These are phyloP conservation scores for Protea cynaroides DNA, from an alignment of 164 flowering plant species.

Conservation along the genomic window DNA sequence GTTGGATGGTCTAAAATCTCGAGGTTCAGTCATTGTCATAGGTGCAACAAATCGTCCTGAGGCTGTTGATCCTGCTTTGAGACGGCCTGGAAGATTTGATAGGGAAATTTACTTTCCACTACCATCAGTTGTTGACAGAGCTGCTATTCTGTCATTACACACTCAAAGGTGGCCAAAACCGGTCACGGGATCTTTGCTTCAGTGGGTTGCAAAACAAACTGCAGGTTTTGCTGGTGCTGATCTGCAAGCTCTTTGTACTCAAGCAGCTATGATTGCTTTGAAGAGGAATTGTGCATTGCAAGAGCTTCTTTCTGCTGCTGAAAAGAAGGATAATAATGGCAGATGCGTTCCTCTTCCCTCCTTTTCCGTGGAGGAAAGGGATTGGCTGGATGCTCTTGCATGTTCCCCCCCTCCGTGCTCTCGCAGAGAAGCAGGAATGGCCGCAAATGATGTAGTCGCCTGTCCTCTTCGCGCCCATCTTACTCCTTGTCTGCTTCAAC, in stretches of 20 bases:
- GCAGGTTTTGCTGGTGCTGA: constrained; percentile 99
- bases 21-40: constrained; percentile 95
- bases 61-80: constrained; percentile 90
- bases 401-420: constrained; percentile 93
- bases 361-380: constrained; percentile 81
- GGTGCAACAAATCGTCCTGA: constrained; percentile 99
- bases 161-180: constrained; percentile 93
- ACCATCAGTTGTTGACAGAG: constrained; percentile 84
- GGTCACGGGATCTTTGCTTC: constrained; percentile 58
- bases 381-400: constrained; percentile 91
- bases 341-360: constrained; percentile 56
- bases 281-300: constrained; percentile 81
- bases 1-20: constrained; percentile 90
- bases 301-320: constrained; percentile 56
- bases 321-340: constrained; percentile 23
- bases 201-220: constrained; percentile 70
- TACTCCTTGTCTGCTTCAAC: constrained; percentile 64
- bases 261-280: constrained; percentile 83
- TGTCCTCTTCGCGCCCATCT: constrained; percentile 74
- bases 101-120: constrained; percentile 95
- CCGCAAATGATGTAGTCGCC: constrained; percentile 64
- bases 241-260: constrained; percentile 96
- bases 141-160: constrained; percentile 84
- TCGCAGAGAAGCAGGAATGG: constrained; percentile 84
- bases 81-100: constrained; percentile 99